Base-by-base conservation (phyloP, 1,284 basidiomycete species). In the Puccinia hordei region DNA sequence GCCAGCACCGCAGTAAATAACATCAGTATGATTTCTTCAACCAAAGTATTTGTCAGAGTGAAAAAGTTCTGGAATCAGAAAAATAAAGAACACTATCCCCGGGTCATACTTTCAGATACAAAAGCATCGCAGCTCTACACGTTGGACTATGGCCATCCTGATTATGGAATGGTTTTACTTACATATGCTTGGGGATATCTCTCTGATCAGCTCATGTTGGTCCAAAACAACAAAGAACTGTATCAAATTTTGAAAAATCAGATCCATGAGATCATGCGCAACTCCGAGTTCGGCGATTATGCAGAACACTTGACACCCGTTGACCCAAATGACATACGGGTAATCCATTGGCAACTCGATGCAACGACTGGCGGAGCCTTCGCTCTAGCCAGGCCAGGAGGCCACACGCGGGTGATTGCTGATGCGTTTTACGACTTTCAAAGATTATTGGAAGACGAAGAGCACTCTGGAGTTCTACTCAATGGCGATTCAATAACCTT, bases 71-170 rank as follows among this genome's bases (percentile, higher is more conserved):
- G 65, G 65, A 49, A 44, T 22, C 35, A 68, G 17, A 41, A 68
- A 68, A 35, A 68, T 27, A 61, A 61, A 68, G 24, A 49, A 44
- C 5, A 68, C 24, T 68, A 68, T 35, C 65, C 65, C 9, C 44
- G 65, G 27, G 65, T 68, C 41, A 68, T 68, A 68, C 65, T 68
- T 8, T 68, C 65, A 24, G 65, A 68, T 46, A 68, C 65, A 41
- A 68, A 68, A n/a, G 65, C 44, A 1, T 15, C 65, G 44, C 65
- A 68, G 65, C 65, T 68, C 24, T 68, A 68, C 33, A 68, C 65
- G 9, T 49, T 68, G 65, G 65, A 68, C n/a, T 68, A 68, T 68
- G 65, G 65, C 2, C 65, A 68, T 44, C 65, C 65, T 44, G 19
- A 44, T 44, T 68, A 68, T 44, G 65, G 65, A n/a, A 68, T 68